These are phyloP conservation scores for Nicotiana sylvestris DNA, from an alignment of 257 asterid species.

Conservation along the genomic window DNA sequence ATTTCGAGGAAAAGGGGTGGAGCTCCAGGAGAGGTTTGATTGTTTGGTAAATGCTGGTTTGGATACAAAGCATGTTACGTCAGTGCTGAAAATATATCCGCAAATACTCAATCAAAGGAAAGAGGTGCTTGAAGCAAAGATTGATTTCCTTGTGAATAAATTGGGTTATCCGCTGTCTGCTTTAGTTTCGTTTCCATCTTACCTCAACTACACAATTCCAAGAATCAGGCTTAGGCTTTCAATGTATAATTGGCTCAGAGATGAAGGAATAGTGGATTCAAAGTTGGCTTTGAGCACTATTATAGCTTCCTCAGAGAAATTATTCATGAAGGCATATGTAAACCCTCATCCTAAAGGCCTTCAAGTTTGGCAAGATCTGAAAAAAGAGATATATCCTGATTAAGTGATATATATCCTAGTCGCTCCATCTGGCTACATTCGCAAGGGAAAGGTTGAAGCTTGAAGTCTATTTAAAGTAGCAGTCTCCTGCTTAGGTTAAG, in stretches of 20 bases:
- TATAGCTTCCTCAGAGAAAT: constrained; percentile 44
- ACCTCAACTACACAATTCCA: constrained; percentile 35
- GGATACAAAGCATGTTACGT: constrained; percentile 34
- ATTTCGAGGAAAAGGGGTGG: constrained; percentile 53
- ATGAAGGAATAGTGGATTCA: constrained; percentile 32
- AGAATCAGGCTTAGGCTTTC: constrained; percentile 52
- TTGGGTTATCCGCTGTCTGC: constrained; percentile 47
- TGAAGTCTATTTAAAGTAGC: background rate
- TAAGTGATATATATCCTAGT: constrained; percentile 1
- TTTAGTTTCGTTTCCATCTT: constrained; percentile 41
- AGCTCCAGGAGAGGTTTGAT: constrained; percentile 69
- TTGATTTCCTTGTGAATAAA: constrained; percentile 38
- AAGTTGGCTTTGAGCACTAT: constrained; percentile 64
- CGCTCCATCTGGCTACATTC: background rate
- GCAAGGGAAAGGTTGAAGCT: background rate
- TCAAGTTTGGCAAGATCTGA: constrained; percentile 49
- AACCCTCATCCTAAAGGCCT: constrained; percentile 53
- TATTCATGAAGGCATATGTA: constrained; percentile 41
- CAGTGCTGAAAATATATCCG: constrained; percentile 46
- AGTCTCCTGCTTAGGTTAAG: background rate
- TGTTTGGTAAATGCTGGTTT: constrained; percentile 51
- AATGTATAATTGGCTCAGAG: constrained; percentile 65
- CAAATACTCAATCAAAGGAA: constrained; percentile 58
- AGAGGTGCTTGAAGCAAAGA: constrained; percentile 41
- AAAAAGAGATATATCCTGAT: constrained; percentile 29